phyloP scores from a whole-genome alignment of 2,329 filamentous ascomycete species.

The Penicillium sp. region DNA sequence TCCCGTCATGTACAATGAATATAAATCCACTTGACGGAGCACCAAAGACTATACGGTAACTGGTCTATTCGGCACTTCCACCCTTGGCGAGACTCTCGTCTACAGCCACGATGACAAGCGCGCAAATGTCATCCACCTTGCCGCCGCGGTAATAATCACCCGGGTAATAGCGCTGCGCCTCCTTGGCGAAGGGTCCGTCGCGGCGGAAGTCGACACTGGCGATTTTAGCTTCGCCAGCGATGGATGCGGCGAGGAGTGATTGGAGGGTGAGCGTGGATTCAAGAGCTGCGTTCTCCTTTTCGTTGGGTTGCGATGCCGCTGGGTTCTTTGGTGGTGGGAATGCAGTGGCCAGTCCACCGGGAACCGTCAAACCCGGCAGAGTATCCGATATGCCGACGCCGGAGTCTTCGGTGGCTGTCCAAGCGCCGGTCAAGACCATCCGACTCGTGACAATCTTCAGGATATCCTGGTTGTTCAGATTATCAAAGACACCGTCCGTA shows the following conservation, averaged over 20 bases:
- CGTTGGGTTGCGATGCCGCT: neutral
- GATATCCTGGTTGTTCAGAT: slow-evolving; percentile 87
- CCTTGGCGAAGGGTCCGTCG: slow-evolving; percentile 92
- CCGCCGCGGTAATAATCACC: slow-evolving; percentile 86
- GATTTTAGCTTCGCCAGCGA: slow-evolving; percentile 79
- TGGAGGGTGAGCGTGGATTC: slow-evolving; percentile 62
- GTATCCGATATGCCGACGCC: slow-evolving; percentile 66
- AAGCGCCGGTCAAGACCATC: slow-evolving; percentile 75
- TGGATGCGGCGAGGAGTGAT: slow-evolving; percentile 73
- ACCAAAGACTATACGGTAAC: neutral
- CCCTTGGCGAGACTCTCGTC: slow-evolving; percentile 48
- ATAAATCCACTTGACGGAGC: neutral
- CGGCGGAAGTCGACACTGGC: slow-evolving; percentile 79
- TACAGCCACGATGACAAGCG: slow-evolving; percentile 75
- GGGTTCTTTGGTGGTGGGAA: slow-evolving; percentile 18
- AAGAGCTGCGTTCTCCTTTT: slow-evolving; percentile 3
- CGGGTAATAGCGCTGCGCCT: slow-evolving; percentile 86
- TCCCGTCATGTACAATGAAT: neutral
- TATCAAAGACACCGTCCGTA: slow-evolving; percentile 95
- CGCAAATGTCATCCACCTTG: slow-evolving; percentile 95
- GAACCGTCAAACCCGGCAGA: slow-evolving; percentile 56
- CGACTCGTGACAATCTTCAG: slow-evolving; percentile 74
- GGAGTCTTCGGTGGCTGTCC: slow-evolving; percentile 62
- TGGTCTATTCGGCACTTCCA: neutral
- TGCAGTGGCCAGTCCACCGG: slow-evolving; percentile 43